Evolutionary conservation across 2,329 filamentous ascomycete genomes (phyloP), one percentile per base, ranked within the genome.

Genomic region (Elsinoe necatrix): DNA sequence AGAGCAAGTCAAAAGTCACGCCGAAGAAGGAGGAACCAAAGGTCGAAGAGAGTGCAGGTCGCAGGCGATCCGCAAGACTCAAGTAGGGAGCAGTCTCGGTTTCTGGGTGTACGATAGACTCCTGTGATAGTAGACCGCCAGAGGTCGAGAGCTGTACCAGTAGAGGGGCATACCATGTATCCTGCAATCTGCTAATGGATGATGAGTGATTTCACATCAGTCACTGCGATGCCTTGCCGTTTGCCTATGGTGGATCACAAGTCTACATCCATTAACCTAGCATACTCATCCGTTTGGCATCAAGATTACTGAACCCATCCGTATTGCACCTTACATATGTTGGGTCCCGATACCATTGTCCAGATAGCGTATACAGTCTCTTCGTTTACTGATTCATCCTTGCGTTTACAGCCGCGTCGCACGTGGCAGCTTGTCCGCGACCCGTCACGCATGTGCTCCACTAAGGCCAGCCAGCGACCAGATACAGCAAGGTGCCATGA

Each of bases 61-160:
- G 52, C 35, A 42, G 52, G 52, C 52, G 52, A 31, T 55, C 52
- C 14, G 52, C 52, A 16, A 18, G 52, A 18, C 37, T 55, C 29
- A 55, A 42, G 35, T 42, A 35, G 25, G 5, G 11, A 4, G 9
- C 31, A 31, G 16, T 11, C 14, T 1, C 18, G 34, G 29, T 45
- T 18, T 2, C 14, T n/a, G n/a, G n/a, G 12, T 52, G 48, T 52
- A 52, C 11, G 48, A 52, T 52, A 52, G 31, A 18, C 14, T n/a
- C 45, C 4, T n/a, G 34, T 12, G 34, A 14, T 37, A 29, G 34
- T 37, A 37, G 34, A 35, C 4, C 11, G 9, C 9, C 9, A 11
- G 18, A 7, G 11, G 41, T 45, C 21, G 25, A 4, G 41, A 45
- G 18, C 14, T 45, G 41, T 45, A 45, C 25, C 41, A 45, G 41